A percentile compares a stretch with the other conserved stretches of the same genome.
These are phyloP conservation scores for Kazachstania sp. DNA, from an alignment of 1,139 yeast genomes.

Conservation along the genomic window DNA sequence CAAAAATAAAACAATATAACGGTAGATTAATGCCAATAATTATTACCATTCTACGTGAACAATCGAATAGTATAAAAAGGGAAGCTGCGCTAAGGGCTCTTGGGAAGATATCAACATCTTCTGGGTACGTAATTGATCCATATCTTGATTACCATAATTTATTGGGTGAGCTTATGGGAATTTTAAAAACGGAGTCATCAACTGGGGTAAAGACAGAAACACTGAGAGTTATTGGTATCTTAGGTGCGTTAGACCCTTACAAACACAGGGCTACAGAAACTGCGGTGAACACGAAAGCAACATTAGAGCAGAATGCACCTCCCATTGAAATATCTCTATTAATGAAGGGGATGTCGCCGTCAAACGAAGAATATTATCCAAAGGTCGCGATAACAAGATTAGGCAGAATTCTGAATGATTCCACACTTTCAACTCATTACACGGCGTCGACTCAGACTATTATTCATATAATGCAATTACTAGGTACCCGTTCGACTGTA, in stretches of 20 bases:
- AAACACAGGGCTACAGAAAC: conserved; percentile 89
- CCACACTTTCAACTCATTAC: conserved; percentile 78
- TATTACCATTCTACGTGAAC: conserved; percentile 83
- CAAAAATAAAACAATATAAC: conserved; percentile 65
- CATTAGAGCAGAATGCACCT: conserved; percentile 77
- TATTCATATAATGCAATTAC: conserved; percentile 78
- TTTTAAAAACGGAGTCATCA: conserved; percentile 72
- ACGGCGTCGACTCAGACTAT: conserved; percentile 87
- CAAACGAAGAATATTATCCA: conserved; percentile 89
- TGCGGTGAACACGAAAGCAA: conserved; percentile 45
- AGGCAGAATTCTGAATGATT: conserved; percentile 75
- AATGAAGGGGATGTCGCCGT: conserved; percentile 92
- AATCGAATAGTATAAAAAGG: conserved; percentile 73
- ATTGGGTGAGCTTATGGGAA: conserved; percentile 70
- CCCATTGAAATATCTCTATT: conserved; percentile 83
- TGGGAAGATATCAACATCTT: conserved; percentile 81
- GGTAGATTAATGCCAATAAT: conserved; percentile 78
- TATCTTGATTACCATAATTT: conserved; percentile 84
- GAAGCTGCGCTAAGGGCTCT: conserved; percentile 83
- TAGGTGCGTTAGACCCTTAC: conserved; percentile 96
- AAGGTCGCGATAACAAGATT: conserved; percentile 86
- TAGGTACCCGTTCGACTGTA: conserved; percentile 82
- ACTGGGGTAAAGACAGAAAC: conserved; percentile 74
- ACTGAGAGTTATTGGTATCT: conserved; percentile 77
- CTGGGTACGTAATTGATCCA: conserved; percentile 95